A percentile compares a stretch with the other conserved stretches of the same genome.
Conservation (phyloP, 2,329 filamentous ascomycete species). For the Penicillium brevicompactum region DNA sequence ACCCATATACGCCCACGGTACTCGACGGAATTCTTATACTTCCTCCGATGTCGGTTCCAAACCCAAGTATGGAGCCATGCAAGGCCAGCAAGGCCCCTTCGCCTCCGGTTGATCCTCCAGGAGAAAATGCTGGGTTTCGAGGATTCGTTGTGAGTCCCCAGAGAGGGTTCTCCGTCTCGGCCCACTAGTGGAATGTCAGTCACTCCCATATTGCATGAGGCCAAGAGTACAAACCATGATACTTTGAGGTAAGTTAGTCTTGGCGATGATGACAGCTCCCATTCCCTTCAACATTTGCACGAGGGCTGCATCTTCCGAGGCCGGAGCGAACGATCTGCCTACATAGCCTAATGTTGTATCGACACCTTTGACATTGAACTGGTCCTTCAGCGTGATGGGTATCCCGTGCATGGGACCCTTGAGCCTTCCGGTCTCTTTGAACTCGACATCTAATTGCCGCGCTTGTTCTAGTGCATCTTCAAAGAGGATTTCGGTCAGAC, state of each 20-base stretch:
- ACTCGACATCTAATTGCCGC: conserved; percentile 31
- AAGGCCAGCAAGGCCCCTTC: conserved; percentile 46
- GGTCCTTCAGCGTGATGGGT: conserved; percentile 62
- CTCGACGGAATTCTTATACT: conserved; percentile 53
- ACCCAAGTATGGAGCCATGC: conserved; percentile 49
- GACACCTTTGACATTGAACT: conserved; percentile 61
- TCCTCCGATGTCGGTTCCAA: conserved; percentile 57
- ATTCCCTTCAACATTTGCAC: conserved; percentile 52
- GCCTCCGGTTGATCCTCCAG: conserved; percentile 53
- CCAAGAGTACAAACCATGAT: conserved; percentile 49
- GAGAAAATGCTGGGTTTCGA: conserved; percentile 44
- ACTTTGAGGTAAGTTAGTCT: conserved; percentile 55
- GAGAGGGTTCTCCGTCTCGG: conserved; percentile 57
- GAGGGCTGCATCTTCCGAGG: conserved; percentile 52
- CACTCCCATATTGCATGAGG: background rate
- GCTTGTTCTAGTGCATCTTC: conserved; percentile 37
- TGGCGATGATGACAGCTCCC: conserved; percentile 57
- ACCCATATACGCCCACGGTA: conserved; percentile 52
- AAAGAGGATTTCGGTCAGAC: conserved; percentile 40
- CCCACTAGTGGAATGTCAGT: conserved; percentile 44
- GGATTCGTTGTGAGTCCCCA: conserved; percentile 55
- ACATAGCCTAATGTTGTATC: conserved; percentile 64
- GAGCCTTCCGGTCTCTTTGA: conserved; percentile 36
- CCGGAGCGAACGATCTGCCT: conserved; percentile 52
- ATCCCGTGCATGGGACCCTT: conserved; percentile 57